These are phyloP conservation scores for Tarenaya hassleriana DNA, from an alignment of 345 rosid genomes.

Conservation along the genomic window DNA sequence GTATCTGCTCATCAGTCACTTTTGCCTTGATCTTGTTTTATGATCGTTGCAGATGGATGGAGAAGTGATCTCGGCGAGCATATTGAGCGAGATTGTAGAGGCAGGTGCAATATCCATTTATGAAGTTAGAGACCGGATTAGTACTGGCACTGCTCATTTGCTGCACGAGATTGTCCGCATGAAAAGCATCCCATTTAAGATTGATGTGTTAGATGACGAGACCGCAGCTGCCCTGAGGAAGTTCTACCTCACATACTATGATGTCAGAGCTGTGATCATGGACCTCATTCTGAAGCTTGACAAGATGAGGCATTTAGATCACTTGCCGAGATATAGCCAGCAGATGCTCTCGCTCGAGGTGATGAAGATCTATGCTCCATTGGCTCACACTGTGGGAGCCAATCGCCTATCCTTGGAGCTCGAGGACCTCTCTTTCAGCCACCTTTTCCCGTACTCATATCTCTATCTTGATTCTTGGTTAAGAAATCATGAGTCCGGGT, in stretches of 20 bases:
- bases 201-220: constrained; percentile 69
- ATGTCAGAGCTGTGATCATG: constrained; percentile 74
- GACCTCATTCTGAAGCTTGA: constrained; percentile 78
- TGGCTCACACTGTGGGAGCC: constrained; percentile 80
- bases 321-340: constrained; percentile 70
- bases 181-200: constrained; percentile 54
- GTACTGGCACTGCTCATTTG: constrained; percentile 75
- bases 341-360: constrained; percentile 69
- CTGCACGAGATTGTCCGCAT: constrained; percentile 78
- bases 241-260: constrained; percentile 83
- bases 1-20: constrained; percentile 6
- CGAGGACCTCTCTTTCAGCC: constrained; percentile 76
- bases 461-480: constrained; percentile 80
- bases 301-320: constrained; percentile 75
- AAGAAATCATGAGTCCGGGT: constrained; percentile 54
- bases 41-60: constrained; percentile 72
- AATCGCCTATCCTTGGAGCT: constrained; percentile 64
- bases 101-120: constrained; percentile 52
- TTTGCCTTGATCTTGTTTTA: not conserved
- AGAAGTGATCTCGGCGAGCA: constrained; percentile 89
- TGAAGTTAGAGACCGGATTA: constrained; percentile 60
- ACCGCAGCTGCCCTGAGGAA: constrained; percentile 68
- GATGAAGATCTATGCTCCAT: constrained; percentile 72
- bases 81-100: constrained; percentile 59
- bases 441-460: constrained; percentile 78